These are phyloP conservation scores for Aaosphaeria pasadenensis DNA, from an alignment of 2,329 filamentous ascomycete genomes.

Conservation along the genomic window DNA sequence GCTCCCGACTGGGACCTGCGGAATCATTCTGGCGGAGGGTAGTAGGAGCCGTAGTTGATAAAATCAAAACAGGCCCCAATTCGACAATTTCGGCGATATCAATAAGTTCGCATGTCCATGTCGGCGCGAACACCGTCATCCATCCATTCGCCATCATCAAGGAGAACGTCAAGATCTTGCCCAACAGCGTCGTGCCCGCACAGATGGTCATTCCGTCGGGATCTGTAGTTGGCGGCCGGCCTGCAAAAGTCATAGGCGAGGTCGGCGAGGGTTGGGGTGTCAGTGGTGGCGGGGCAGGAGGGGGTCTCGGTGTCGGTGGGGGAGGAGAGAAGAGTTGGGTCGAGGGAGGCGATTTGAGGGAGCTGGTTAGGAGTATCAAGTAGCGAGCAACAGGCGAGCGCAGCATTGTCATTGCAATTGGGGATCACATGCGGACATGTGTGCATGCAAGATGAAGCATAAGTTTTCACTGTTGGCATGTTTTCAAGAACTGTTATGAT, in stretches of 20 bases:
- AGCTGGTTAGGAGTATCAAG: conserved; percentile 47
- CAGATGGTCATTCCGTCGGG: conserved; percentile 93
- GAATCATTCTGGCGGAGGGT: background rate
- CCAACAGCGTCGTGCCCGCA: conserved; percentile 77
- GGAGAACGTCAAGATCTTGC: conserved; percentile 85
- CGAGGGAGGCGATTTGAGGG: conserved; percentile 49
- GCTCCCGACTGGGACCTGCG: background rate
- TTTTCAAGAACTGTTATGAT: background rate
- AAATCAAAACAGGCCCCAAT: conserved; percentile 32
- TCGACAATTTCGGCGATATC: conserved; percentile 79
- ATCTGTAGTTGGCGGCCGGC: conserved; percentile 68
- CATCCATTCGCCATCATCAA: conserved; percentile 90
- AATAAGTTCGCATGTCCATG: conserved; percentile 81
- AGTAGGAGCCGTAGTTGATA: background rate
- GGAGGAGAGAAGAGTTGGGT: conserved; percentile 46
- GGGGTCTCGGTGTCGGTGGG: conserved; percentile 33
- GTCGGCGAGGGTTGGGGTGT: conserved; percentile 17
- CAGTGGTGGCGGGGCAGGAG: conserved; percentile 28
- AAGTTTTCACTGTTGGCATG: background rate
- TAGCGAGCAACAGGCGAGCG: conserved; percentile 3
- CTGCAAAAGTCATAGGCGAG: conserved; percentile 3
- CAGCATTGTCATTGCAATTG: too few species aligned
- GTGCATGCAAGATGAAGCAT: background rate
- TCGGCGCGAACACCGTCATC: conserved; percentile 73
- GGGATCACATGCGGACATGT: too few species aligned